A percentile compares a stretch with the other conserved stretches of the same genome.
phyloP scores from a whole-genome alignment of 495 filamentous ascomycete genomes.

The Podospora comata region DNA sequence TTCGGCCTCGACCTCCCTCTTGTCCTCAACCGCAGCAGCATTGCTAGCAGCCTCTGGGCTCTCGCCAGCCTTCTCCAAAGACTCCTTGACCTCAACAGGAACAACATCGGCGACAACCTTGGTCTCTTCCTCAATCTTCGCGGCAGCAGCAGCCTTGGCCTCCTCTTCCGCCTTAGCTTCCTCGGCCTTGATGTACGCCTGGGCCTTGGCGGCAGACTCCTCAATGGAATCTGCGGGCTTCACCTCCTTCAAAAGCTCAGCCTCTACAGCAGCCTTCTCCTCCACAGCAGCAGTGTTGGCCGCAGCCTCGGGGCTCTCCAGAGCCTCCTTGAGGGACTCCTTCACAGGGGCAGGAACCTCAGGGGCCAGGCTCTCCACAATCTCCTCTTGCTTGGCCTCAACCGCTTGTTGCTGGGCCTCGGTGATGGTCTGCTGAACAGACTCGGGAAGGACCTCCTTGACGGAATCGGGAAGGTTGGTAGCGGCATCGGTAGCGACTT shows the following conservation, averaged over 20 bases:
- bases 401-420: conserved; percentile 5
- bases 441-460: conserved; percentile 23
- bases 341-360: conserved; percentile 71
- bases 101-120: conserved; percentile 52
- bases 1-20: conserved; percentile 70
- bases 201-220: conserved; percentile 8
- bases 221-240: conserved; percentile 12
- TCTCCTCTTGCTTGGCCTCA: conserved; percentile 24
- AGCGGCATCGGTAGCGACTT: conserved; percentile 4
- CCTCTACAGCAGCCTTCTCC: conserved; percentile 74
- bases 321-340: conserved; percentile 64
- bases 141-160: conserved; percentile 6
- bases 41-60: conserved; percentile 68
- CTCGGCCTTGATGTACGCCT: conserved; percentile 16
- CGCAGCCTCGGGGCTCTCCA: conserved; percentile 66
- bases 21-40: conserved; percentile 66
- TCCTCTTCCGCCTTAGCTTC: conserved; percentile 19
- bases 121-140: conserved; percentile 11
- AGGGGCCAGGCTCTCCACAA: conserved; percentile 38
- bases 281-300: conserved; percentile 63
- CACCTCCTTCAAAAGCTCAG: conserved; percentile 53
- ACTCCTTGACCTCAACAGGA: conserved; percentile 70
- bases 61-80: conserved; percentile 58
- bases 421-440: conserved; percentile 3
- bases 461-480: conserved; percentile 16